These are phyloP conservation scores for Aspergillus tamarii DNA, from an alignment of 2,329 filamentous ascomycete species.

Conservation along the genomic window DNA sequence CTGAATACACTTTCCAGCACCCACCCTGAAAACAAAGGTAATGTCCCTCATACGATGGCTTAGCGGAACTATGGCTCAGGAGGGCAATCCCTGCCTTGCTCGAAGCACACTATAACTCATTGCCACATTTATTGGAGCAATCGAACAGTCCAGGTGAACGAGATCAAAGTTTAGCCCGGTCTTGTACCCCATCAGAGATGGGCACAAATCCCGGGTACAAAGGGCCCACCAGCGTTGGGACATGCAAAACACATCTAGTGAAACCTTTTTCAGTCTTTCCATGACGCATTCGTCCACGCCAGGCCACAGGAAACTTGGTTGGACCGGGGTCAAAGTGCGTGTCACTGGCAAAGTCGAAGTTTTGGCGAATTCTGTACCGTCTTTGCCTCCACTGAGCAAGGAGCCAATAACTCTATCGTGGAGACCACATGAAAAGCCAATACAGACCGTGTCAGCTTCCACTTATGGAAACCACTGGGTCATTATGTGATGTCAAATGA, in stretches of 20 bases:
- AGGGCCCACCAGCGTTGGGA: not conserved
- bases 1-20: not conserved
- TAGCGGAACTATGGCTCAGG: not conserved
- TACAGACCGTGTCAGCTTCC: not conserved
- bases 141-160: not conserved
- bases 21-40: not conserved
- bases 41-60: too few species aligned
- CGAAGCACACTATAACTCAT: not conserved
- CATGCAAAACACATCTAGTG: not conserved
- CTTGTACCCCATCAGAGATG: not conserved
- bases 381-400: not conserved
- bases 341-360: not conserved
- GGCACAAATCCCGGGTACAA: not conserved
- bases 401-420: not conserved
- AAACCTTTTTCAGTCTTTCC: not conserved
- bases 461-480: not conserved
- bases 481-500: not conserved
- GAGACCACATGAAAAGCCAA: not conserved
- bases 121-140: not conserved
- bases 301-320: not conserved
- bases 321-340: not conserved
- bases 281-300: slow-evolving; percentile 8
- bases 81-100: not conserved
- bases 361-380: too few species aligned
- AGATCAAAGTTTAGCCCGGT: not conserved